These are phyloP conservation scores for Lasiodiplodia hormozganensis DNA, from an alignment of 2,329 filamentous ascomycete species.

Conservation along the genomic window DNA sequence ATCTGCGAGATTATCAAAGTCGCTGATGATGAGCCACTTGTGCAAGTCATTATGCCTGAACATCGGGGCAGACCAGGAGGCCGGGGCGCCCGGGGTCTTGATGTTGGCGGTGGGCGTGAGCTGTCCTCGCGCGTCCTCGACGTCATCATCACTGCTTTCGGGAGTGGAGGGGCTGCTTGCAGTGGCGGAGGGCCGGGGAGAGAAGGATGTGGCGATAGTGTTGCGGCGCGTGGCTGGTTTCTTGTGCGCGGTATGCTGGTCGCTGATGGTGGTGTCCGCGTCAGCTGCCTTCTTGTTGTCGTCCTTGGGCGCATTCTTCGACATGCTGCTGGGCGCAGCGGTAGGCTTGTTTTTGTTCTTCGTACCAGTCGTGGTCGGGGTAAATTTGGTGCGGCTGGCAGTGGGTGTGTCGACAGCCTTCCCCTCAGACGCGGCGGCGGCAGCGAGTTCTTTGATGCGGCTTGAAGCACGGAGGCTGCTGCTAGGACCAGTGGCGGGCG, in stretches of 20 bases:
- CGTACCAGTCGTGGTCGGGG: not conserved
- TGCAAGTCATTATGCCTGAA: slow-evolving; percentile 13
- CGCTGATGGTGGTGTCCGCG: not conserved
- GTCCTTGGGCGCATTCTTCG: not conserved
- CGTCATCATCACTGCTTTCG: not conserved
- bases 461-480: not conserved
- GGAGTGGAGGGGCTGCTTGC: too few species aligned
- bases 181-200: too few species aligned
- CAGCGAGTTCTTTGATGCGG: not conserved
- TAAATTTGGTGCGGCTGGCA: not conserved
- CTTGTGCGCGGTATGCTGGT: too few species aligned
- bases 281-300: not conserved
- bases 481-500: not conserved
- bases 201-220: not conserved
- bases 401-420: not conserved
- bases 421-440: not conserved
- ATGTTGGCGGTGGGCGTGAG: not conserved
- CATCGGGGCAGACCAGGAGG: not conserved
- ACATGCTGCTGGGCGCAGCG: not conserved
- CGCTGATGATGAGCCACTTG: slow-evolving; percentile 12
- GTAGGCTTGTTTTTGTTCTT: not conserved
- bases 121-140: not conserved
- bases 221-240: not conserved
- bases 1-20: not conserved
- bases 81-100: not conserved